phyloP scores from a whole-genome alignment of 139 green algal genomes.

The Ostreobium quekettii region DNA sequence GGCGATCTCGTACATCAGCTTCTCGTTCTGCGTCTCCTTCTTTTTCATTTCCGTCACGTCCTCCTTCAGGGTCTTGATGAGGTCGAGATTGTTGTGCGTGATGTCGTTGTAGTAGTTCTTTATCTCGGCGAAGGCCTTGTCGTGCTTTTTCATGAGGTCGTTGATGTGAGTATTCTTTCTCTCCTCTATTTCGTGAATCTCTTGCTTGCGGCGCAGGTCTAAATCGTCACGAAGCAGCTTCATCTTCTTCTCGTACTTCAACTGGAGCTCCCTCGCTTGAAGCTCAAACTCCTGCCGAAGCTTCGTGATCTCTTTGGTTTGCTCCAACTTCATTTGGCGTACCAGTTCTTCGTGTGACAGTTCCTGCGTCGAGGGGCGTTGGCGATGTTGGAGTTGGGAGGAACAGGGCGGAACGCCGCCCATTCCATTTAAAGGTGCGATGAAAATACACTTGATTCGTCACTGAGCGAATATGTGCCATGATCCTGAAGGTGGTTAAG shows the following conservation, averaged over 20 bases:
- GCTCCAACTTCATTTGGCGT: slow-evolving; percentile 68
- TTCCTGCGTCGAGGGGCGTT: slow-evolving; percentile 45
- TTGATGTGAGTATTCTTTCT: slow-evolving; percentile 78
- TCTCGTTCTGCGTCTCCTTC: slow-evolving; percentile 73
- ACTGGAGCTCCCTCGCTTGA: slow-evolving; percentile 56
- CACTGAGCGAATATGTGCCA: too few relatives aligned
- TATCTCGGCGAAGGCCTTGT: slow-evolving; percentile 75
- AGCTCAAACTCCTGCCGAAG: slow-evolving; percentile 82
- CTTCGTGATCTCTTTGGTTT: slow-evolving; percentile 83
- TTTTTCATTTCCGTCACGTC: slow-evolving; percentile 84
- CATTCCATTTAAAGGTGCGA: too few relatives aligned
- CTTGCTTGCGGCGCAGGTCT: slow-evolving; percentile 67
- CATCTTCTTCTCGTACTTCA: slow-evolving; percentile 66
- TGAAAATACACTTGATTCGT: too few relatives aligned
- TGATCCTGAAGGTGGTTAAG: too few relatives aligned
- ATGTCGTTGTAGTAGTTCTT: slow-evolving; percentile 94
- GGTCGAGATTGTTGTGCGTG: slow-evolving; percentile 87
- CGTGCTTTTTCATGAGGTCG: slow-evolving; percentile 80
- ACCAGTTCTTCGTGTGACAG: slow-evolving; percentile 68
- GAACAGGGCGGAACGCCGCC: too few relatives aligned
- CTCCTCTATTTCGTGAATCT: slow-evolving; percentile 53
- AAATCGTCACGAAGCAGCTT: slow-evolving; percentile 74
- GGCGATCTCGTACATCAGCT: slow-evolving; percentile 71
- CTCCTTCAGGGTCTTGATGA: slow-evolving; percentile 87
- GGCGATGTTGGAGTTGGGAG: neutral